phyloP scores from a whole-genome alignment of 2,329 filamentous ascomycete species.

The Falciphora oryzae region DNA sequence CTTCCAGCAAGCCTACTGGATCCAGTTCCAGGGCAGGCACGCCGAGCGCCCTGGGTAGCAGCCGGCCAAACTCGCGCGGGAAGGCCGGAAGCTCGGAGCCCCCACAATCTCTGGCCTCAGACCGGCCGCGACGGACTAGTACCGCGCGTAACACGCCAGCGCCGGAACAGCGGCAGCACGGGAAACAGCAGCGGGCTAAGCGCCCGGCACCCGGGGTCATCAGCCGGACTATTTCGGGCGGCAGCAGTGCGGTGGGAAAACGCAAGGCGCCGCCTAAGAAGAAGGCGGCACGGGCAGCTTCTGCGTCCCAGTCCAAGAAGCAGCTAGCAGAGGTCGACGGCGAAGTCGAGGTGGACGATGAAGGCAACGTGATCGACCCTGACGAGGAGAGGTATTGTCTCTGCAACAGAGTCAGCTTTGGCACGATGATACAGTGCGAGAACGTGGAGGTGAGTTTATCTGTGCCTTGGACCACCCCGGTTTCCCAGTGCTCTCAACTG shows the following conservation, averaged over 20 bases:
- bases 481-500: slow-evolving; percentile 10
- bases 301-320: slow-evolving; percentile 41
- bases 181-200: slow-evolving; percentile 51
- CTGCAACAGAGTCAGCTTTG: slow-evolving; percentile 75
- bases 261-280: slow-evolving; percentile 64
- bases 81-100: slow-evolving; percentile 48
- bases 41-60: slow-evolving; percentile 26
- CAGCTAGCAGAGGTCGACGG: slow-evolving; percentile 39
- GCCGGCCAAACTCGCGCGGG: slow-evolving; percentile 46
- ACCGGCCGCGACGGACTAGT: slow-evolving; percentile 50
- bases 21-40: slow-evolving; percentile 19
- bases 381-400: slow-evolving; percentile 72
- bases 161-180: slow-evolving; percentile 32
- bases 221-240: slow-evolving; percentile 54
- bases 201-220: slow-evolving; percentile 68
- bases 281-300: slow-evolving; percentile 34
- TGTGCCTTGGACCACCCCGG: too few relatives aligned
- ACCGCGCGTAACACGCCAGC: slow-evolving; percentile 53
- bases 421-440: slow-evolving; percentile 79
- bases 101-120: slow-evolving; percentile 40
- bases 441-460: slow-evolving; percentile 60
- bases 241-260: slow-evolving; percentile 63
- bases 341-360: slow-evolving; percentile 58
- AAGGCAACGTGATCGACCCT: slow-evolving; percentile 65
- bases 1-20: slow-evolving; percentile 12